These are phyloP conservation scores for Chalara sp. DNA, from an alignment of 2,329 filamentous ascomycete genomes.

Conservation along the genomic window DNA sequence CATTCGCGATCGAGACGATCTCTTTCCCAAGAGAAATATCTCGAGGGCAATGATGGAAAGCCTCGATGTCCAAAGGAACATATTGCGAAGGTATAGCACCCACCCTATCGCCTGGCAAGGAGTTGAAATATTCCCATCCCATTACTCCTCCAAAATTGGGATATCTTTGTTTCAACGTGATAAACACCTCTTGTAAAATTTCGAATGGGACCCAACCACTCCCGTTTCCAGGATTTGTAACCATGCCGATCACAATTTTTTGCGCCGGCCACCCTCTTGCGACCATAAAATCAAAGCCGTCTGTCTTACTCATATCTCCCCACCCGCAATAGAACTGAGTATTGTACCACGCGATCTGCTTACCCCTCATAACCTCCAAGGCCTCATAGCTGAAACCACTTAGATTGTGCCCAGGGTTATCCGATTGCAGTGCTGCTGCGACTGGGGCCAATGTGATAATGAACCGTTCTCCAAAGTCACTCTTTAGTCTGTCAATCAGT, in stretches of 20 bases:
- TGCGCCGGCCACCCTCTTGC: slow-evolving; percentile 63
- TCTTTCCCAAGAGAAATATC: no score
- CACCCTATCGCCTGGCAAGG: slow-evolving; percentile 51
- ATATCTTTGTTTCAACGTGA: slow-evolving; percentile 50
- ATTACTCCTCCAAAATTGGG: slow-evolving; percentile 77
- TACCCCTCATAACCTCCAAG: slow-evolving; percentile 61
- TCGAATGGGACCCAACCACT: slow-evolving; percentile 56
- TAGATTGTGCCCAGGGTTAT: slow-evolving; percentile 54
- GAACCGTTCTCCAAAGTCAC: slow-evolving; percentile 64
- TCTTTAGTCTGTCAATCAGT: slow-evolving; percentile 59
- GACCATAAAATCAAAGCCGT: slow-evolving; percentile 46
- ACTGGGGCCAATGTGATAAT: slow-evolving; percentile 79
- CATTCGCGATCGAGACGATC: no score
- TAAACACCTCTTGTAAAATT: slow-evolving; percentile 49
- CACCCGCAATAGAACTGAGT: slow-evolving; percentile 91
- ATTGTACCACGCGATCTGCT: slow-evolving; percentile 78
- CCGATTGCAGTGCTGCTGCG: slow-evolving; percentile 60
- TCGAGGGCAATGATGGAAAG: no score
- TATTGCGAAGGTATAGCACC: no score
- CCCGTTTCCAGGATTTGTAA: slow-evolving; percentile 75
- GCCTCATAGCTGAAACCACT: slow-evolving; percentile 77
- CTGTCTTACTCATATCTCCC: slow-evolving; percentile 34
- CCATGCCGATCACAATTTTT: slow-evolving; percentile 71
- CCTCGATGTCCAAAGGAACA: no score
- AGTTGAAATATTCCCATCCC: slow-evolving; percentile 95